phyloP scores from a whole-genome alignment of 768 basidiomycete genomes.

The Mycena albidolilacea region DNA sequence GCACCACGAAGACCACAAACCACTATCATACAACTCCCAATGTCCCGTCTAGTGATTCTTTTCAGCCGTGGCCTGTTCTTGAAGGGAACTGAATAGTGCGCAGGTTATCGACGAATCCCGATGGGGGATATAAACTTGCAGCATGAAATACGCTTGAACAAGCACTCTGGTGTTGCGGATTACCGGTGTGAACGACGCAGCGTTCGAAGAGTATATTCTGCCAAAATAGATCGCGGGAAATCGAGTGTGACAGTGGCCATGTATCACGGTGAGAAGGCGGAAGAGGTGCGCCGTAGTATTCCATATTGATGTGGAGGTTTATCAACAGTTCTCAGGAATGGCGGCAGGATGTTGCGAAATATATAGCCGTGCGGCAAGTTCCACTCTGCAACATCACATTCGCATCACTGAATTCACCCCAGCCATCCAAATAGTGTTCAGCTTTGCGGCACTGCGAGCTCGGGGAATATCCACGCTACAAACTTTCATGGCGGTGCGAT shows the following conservation, averaged over 20 bases:
- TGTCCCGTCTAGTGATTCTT: not conserved
- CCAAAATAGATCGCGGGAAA: not conserved
- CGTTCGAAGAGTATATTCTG: not conserved
- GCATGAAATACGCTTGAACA: not conserved
- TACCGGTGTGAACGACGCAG: not conserved
- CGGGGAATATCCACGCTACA: not conserved
- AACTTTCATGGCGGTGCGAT: not conserved
- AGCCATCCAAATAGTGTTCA: not conserved
- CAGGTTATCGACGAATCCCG: not conserved
- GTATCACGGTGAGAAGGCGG: not conserved
- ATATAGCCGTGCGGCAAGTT: not conserved
- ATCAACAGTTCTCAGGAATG: not conserved
- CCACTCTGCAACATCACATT: too few relatives aligned
- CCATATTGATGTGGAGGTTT: too few relatives aligned
- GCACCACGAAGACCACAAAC: too few relatives aligned
- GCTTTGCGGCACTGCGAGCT: not conserved
- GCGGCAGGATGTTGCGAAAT: not conserved
- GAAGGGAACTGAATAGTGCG: not conserved
- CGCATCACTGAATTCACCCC: not conserved
- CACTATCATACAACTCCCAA: not conserved
- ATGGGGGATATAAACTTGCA: not conserved
- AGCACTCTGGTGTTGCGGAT: not conserved
- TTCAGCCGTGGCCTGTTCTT: not conserved
- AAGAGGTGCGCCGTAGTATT: not conserved
- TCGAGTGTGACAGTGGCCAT: not conserved